These are phyloP conservation scores for Elsinoe necatrix DNA, from an alignment of 2,329 filamentous ascomycete genomes.

Conservation along the genomic window DNA sequence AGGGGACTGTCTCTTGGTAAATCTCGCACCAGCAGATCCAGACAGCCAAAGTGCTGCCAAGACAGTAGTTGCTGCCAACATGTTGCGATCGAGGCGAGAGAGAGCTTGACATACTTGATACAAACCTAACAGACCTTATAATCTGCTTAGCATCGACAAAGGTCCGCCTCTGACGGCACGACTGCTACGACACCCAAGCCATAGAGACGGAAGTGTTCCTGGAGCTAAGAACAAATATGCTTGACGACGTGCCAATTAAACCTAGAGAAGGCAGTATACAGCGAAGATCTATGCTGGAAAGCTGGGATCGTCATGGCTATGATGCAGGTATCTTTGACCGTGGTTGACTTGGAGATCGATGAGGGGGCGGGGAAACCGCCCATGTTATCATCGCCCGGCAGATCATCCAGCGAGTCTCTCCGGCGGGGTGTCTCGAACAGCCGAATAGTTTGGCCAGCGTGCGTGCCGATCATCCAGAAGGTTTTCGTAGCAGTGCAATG, in stretches of 20 bases:
- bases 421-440: not conserved
- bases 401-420: not conserved
- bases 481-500: not conserved
- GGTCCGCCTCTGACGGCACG: slow-evolving; percentile 5
- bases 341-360: not conserved
- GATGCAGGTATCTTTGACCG: not conserved
- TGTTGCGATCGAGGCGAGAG: not conserved
- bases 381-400: not conserved
- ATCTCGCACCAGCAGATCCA: not conserved
- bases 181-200: not conserved
- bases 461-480: not conserved
- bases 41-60: not conserved
- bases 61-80: not conserved
- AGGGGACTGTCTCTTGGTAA: slow-evolving; percentile 14
- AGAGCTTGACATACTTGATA: not conserved
- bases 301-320: not conserved
- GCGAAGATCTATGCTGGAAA: not conserved
- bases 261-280: not conserved
- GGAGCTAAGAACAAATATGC: not conserved
- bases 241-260: not conserved
- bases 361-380: slow-evolving; percentile 7
- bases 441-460: not conserved
- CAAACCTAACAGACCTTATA: slow-evolving; percentile 4
- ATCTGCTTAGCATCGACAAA: not conserved
- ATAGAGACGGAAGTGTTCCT: not conserved